Evolutionary conservation across 202 grass and related monocot genomes (phyloP).

Genomic region (Cymbopogon flexuosus): DNA sequence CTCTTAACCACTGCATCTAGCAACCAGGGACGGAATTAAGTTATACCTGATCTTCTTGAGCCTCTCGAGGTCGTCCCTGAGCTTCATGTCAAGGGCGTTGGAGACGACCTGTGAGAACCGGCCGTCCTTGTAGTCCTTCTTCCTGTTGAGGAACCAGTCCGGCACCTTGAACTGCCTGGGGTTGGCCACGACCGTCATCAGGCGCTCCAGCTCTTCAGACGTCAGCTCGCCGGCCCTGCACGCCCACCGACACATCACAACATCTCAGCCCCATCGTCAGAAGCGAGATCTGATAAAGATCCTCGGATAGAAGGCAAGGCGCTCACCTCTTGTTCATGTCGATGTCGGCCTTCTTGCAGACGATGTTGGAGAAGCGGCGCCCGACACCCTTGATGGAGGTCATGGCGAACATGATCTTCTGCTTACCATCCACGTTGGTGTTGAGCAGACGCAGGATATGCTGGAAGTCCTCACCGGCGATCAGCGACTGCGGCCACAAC

Average conservation of each 20-base stretch:
- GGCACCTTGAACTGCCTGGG: conserved; percentile 74
- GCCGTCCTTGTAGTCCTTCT: conserved; percentile 91
- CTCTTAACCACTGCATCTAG: not conserved
- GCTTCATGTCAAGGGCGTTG: conserved; percentile 87
- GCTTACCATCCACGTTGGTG: conserved; percentile 86
- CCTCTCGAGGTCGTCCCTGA: conserved; percentile 84
- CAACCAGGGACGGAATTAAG: not conserved
- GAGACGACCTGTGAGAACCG: conserved; percentile 83
- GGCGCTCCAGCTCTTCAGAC: conserved; percentile 50
- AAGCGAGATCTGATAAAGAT: not conserved
- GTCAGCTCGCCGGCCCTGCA: conserved; percentile 66
- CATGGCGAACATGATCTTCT: conserved; percentile 88
- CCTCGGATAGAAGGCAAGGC: not conserved
- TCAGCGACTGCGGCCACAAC: conserved; percentile 43
- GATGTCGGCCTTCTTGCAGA: conserved; percentile 88
- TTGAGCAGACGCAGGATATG: conserved; percentile 82
- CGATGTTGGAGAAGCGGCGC: conserved; percentile 78
- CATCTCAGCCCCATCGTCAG: not conserved
- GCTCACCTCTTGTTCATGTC: conserved; percentile 78
- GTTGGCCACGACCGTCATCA: conserved; percentile 68
- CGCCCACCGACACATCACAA: not conserved
- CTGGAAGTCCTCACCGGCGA: conserved; percentile 80
- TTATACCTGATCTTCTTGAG: conserved; percentile 89
- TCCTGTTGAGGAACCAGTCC: conserved; percentile 88
- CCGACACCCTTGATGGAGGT: conserved; percentile 83